A percentile compares a stretch with the other conserved stretches of the same genome.
These are phyloP conservation scores for Candida parachauliodes DNA, from an alignment of 805 yeast genomes.

Conservation along the genomic window DNA sequence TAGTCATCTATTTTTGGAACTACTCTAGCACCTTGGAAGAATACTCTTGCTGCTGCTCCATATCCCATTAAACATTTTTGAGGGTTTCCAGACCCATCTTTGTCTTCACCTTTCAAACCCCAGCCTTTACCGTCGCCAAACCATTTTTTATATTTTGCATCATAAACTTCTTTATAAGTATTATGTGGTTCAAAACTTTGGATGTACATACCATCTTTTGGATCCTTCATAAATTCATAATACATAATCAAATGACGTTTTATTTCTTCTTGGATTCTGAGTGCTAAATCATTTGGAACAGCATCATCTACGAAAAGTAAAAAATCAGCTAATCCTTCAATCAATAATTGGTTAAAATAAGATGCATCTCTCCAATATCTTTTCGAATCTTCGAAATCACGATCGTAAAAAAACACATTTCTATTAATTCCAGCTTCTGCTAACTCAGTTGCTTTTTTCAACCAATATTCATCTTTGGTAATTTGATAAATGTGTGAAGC, in stretches of 20 bases:
- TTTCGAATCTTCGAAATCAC: slow-evolving; percentile 53
- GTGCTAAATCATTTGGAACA: slow-evolving; percentile 33
- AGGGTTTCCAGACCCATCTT: slow-evolving; percentile 39
- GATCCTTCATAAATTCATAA: slow-evolving; percentile 54
- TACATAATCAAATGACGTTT: slow-evolving; percentile 55
- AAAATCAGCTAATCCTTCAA: slow-evolving; percentile 69
- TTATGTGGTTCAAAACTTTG: slow-evolving; percentile 57
- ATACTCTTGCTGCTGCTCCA: slow-evolving; percentile 66
- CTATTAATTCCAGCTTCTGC: slow-evolving; percentile 60
- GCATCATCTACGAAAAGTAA: slow-evolving; percentile 45
- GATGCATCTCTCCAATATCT: slow-evolving; percentile 65
- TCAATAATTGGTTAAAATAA: slow-evolving; percentile 58
- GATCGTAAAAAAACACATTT: slow-evolving; percentile 54
- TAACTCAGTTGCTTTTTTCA: slow-evolving; percentile 39
- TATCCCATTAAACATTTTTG: slow-evolving; percentile 57
- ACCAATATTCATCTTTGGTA: slow-evolving; percentile 53
- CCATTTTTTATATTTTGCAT: slow-evolving; percentile 43
- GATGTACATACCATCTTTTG: slow-evolving; percentile 55
- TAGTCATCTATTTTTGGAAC: slow-evolving; percentile 23
- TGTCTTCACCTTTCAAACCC: slow-evolving; percentile 51
- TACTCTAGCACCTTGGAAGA: slow-evolving; percentile 64
- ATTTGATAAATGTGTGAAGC: slow-evolving; percentile 45
- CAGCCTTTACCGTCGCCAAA: slow-evolving; percentile 55
- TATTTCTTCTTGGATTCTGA: slow-evolving; percentile 40
- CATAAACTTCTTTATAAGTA: slow-evolving; percentile 48